These are phyloP conservation scores for Biscutella laevigata DNA, from an alignment of 441 rosid species.

Conservation along the genomic window DNA sequence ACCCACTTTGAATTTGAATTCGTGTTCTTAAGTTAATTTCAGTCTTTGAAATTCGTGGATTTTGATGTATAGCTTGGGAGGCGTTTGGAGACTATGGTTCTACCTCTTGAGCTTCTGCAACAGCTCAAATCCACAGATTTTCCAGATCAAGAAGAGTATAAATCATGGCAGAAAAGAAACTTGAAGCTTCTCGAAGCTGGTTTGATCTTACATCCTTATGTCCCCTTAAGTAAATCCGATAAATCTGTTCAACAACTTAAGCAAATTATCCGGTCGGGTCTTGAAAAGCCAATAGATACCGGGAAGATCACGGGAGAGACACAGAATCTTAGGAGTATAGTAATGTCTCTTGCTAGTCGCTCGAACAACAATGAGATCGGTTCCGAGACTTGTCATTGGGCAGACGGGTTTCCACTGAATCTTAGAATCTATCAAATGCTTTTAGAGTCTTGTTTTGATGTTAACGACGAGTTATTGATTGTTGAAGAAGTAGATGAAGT, in stretches of 20 bases:
- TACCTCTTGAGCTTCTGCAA: conserved; percentile 64
- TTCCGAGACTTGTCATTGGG: conserved; percentile 59
- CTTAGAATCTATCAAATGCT: conserved; percentile 47
- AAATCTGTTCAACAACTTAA: conserved; percentile 37
- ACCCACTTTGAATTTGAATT: no score
- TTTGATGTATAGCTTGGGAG: conserved; percentile 47
- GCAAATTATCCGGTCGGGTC: conserved; percentile 35
- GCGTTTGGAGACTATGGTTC: conserved; percentile 49
- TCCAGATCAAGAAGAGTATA: conserved; percentile 41
- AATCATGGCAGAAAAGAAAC: conserved; percentile 53
- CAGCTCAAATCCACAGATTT: conserved; percentile 54
- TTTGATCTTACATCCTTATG: conserved; percentile 44
- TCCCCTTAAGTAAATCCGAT: conserved; percentile 35
- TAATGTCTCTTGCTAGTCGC: conserved; percentile 49
- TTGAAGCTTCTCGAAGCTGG: conserved; percentile 69
- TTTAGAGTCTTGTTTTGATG: conserved; percentile 58
- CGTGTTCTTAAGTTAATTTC: neutral
- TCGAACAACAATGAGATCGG: conserved; percentile 28
- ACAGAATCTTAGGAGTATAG: conserved; percentile 40
- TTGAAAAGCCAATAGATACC: conserved; percentile 40
- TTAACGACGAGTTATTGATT: conserved; percentile 42
- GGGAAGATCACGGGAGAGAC: conserved; percentile 42
- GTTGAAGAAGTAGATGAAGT: conserved; percentile 68
- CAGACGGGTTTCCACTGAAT: conserved; percentile 57
- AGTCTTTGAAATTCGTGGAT: neutral